Evolutionary conservation across 306 rosid genomes (phyloP), one percentile per base, ranked within the genome.

Genomic region (Vicia faba): DNA sequence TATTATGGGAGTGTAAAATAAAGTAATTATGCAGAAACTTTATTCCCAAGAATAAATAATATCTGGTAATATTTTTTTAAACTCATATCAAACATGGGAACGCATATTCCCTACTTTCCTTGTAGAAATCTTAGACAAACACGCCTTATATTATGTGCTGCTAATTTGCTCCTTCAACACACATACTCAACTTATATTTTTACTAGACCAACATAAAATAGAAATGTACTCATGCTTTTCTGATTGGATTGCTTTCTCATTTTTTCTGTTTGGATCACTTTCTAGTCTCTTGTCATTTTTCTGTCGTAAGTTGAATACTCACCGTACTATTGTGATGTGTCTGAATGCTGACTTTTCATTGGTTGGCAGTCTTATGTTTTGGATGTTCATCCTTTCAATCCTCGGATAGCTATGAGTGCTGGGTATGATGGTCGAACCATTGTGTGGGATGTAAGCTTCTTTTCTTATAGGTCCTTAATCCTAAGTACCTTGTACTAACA

Each of bases 301-400:
- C 48, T 61, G 44, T 64, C 50, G 25, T 26, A 49, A 19, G 53
- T 51, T 80, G 66, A 45, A 40, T 39, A 29, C 67, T 65, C 69
- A 39, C 60, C 33, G n/a, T 60, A 66, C 72, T 72, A 61, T 73
- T 54, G 35, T 67, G 77, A 70, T 51, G 38, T 63, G 76, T 69
- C 69, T 81, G 18, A 69, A 71, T 70, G 50, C 62, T 71, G 57
- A 54, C 38, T 74, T 62, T 81, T 81, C 68, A 54, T 64, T 71
- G 71, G 38, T 71, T 84, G 72, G 73, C 83, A 91, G 97, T 84
- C 97, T 67, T 91, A 88, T 46, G 97, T 91, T 74, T 75, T 91
- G 91, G 97, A 88, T 88, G 97, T 91, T 59, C 97, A 91, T 86
- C 97, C 97, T 66, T 91, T 91, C 80, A 91, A 91, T 78, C 96